Percentiles rank a stretch among this genome's conserved stretches.
Evolutionary conservation across 306 rosid species (phyloP).

Genomic region (Medicago arabica): DNA sequence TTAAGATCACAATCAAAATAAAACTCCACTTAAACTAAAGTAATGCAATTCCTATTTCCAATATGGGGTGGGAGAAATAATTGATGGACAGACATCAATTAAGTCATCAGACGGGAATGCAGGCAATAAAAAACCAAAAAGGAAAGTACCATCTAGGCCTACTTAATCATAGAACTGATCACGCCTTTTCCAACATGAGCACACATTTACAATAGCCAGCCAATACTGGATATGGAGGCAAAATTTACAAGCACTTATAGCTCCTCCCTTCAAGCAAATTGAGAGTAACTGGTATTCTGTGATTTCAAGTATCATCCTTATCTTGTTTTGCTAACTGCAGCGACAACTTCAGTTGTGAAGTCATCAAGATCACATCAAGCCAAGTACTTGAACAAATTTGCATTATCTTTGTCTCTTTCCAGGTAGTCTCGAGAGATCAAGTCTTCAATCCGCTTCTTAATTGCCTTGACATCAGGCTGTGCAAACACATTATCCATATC

Average conservation of each 20-base stretch:
- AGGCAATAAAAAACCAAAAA: constrained; percentile 30
- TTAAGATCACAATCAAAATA: constrained; percentile 40
- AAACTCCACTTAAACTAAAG: constrained; percentile 41
- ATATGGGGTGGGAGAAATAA: constrained; percentile 37
- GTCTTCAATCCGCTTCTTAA: constrained; percentile 92
- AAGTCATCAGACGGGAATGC: constrained; percentile 49
- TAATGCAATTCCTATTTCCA: constrained; percentile 49
- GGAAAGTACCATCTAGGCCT: constrained; percentile 41
- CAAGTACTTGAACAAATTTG: constrained; percentile 80
- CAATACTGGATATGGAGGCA: constrained; percentile 54
- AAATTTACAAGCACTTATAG: constrained; percentile 63
- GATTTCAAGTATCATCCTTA: constrained; percentile 35
- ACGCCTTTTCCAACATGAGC: constrained; percentile 52
- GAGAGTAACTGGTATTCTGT: constrained; percentile 40
- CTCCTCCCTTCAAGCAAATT: constrained; percentile 46
- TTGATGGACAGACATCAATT: constrained; percentile 39
- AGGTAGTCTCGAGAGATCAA: constrained; percentile 93
- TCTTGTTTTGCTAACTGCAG: constrained; percentile 44
- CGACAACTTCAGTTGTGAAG: constrained; percentile 36
- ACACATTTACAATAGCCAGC: constrained; percentile 55
- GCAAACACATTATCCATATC: constrained; percentile 29
- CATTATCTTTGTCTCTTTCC: constrained; percentile 93
- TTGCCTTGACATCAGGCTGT: constrained; percentile 94
- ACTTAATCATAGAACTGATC: constrained; percentile 46
- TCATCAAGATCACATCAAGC: constrained; percentile 61